A percentile compares a stretch with the other conserved stretches of the same genome.
Evolutionary conservation across 116 monocot genomes (phyloP).

Genomic region (Phalaenopsis hybrid): DNA sequence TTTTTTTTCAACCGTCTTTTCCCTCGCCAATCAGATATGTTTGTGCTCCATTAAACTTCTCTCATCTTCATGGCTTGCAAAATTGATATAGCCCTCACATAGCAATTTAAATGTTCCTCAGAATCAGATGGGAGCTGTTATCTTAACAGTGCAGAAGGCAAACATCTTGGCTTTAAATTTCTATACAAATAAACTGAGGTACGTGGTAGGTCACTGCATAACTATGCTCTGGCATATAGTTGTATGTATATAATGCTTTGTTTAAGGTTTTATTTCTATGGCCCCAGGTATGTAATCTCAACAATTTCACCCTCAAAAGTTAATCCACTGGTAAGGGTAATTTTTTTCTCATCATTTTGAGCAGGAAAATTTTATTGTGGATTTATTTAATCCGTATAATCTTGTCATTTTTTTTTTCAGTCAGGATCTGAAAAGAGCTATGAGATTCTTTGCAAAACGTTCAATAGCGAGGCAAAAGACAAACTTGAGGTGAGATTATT

Average conservation of each 20-base stretch:
- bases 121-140: constrained; percentile 85
- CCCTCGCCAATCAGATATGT: not conserved
- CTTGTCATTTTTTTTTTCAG: constrained; percentile 28
- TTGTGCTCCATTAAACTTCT: not conserved
- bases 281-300: constrained; percentile 67
- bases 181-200: constrained; percentile 72
- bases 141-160: constrained; percentile 91
- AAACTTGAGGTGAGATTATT: constrained; percentile 47
- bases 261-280: not conserved
- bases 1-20: not conserved
- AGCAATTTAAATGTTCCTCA: constrained; percentile 17
- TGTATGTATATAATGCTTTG: not conserved
- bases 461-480: constrained; percentile 63
- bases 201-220: constrained; percentile 32
- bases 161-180: constrained; percentile 75
- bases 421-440: constrained; percentile 75
- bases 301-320: constrained; percentile 80
- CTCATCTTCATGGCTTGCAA: constrained; percentile 3
- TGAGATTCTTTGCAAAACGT: constrained; percentile 92
- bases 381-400: not conserved
- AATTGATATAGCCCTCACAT: not conserved
- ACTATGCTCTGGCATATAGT: not conserved
- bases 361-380: not conserved
- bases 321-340: constrained; percentile 53
- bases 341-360: not conserved